Evolutionary conservation across 2,329 filamentous ascomycete species (phyloP).

Genomic region (Aureobasidium subglaciale): DNA sequence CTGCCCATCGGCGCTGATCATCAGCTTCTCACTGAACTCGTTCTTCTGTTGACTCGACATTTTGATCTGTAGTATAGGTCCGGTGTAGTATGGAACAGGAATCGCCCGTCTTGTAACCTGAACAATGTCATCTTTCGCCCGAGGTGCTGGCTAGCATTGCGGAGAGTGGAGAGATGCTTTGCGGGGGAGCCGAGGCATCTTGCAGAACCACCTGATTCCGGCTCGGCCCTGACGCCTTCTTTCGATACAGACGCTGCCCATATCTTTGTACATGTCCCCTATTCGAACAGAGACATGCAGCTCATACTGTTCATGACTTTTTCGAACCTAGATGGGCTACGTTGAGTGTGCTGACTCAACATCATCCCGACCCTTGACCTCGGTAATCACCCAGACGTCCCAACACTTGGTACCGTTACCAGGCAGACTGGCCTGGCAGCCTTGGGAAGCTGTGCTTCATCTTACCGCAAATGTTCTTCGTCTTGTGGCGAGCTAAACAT

Average conservation of each 20-base stretch:
- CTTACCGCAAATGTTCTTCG: neutral
- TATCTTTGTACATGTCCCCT: neutral
- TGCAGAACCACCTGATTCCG: slow-evolving; percentile 2
- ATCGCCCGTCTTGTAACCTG: neutral
- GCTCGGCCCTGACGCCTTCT: neutral
- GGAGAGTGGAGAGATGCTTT: neutral
- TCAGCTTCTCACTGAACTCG: slow-evolving; percentile 28
- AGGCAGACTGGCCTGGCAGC: too few species aligned
- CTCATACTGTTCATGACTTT: too few species aligned
- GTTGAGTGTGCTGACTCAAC: neutral
- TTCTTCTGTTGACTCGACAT: slow-evolving; percentile 32
- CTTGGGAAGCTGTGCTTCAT: too few species aligned
- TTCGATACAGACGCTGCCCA: neutral
- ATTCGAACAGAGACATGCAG: too few species aligned
- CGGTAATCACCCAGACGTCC: neutral
- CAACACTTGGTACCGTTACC: too few species aligned
- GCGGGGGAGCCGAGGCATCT: slow-evolving; percentile 10
- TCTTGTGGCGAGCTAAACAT: too few species aligned
- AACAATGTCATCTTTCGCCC: neutral
- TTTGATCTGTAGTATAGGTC: neutral
- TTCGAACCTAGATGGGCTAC: too few species aligned
- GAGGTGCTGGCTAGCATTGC: slow-evolving; percentile 3
- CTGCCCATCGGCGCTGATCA: slow-evolving; percentile 24
- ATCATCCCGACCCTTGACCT: neutral
- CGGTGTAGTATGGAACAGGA: neutral